Base-by-base conservation (phyloP, 768 basidiomycete genomes). In the Lactarius deliciosus region DNA sequence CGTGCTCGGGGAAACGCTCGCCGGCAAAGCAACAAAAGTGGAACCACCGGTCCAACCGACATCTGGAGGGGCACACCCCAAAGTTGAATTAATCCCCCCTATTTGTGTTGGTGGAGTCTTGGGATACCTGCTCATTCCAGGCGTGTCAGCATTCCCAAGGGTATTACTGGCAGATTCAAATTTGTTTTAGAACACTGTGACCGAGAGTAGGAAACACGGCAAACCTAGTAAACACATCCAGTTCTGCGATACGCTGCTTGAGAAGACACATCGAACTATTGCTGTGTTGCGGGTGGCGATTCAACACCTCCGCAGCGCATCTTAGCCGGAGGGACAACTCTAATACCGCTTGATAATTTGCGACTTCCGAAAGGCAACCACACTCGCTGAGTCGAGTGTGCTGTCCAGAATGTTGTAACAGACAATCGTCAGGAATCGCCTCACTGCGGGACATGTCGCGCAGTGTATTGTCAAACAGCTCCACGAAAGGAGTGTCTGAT, bases 281-380 rank as follows among this genome's bases (percentile, higher is more conserved):
- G 28, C 69, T 70, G 60, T 83, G 82, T 45, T 75, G 75, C 25
- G 81, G 71, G 18, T 82, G 83, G 47, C 79, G 82, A 13, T 80
- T 77, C 47, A 89, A 81, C 47, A 83, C 76, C 61, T 85, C 80
- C 16, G 83, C 81, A 13, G 85, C 86, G 70, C 81, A 85, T 28
- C 86, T 81, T 28, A 90, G 80, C 59, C 85, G 80, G 36, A 88
- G 76, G 2, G 86, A 88, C n/a, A 90, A 77, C 70, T 90, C 87
- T 13, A 89, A 80, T 25, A 87, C 77, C 20, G 81, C 81, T 63
- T 77, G 83, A 71, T 89, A 88, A 70, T 77, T 82, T 22, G 78
- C 71, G 10, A 79, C 71, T 65, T 88, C 87, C 61, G 81, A 78
- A 32, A 88, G 77, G 71, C 87, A 89, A 5, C 81, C 83, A 68